phyloP scores from a whole-genome alignment of 805 yeast species.

The Metschnikowia arizonensis region DNA sequence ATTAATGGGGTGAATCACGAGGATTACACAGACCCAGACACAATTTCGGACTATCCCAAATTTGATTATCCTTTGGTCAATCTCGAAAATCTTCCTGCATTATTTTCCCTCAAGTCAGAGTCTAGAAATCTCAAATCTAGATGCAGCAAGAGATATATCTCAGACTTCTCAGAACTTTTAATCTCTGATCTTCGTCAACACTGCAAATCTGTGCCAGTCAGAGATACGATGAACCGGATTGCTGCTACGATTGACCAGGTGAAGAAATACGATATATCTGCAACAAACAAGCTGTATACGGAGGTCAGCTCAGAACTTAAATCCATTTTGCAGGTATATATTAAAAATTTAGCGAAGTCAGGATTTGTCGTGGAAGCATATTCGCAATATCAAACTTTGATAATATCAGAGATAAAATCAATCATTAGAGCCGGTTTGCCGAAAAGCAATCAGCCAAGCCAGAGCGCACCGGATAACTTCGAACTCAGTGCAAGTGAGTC shows the following conservation, averaged over 20 bases:
- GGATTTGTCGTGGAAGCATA: conserved; percentile 62
- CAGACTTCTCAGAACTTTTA: conserved; percentile 51
- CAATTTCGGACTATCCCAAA: conserved; percentile 18
- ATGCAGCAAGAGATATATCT: conserved; percentile 65
- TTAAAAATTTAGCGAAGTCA: conserved; percentile 57
- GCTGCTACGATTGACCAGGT: conserved; percentile 25
- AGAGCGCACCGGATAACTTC: neutral
- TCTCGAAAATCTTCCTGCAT: conserved; percentile 46
- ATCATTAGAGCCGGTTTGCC: conserved; percentile 48
- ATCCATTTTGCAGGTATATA: conserved; percentile 39
- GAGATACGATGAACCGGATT: conserved; percentile 51
- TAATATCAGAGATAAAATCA: conserved; percentile 66
- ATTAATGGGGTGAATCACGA: conserved; percentile 43
- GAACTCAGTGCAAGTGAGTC: conserved; percentile 1
- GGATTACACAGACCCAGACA: conserved; percentile 18
- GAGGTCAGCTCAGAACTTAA: conserved; percentile 40
- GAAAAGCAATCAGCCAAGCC: neutral
- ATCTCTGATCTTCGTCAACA: conserved; percentile 60
- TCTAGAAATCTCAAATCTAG: conserved; percentile 54
- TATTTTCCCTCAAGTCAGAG: conserved; percentile 47
- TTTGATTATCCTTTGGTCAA: conserved; percentile 35
- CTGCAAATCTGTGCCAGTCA: conserved; percentile 44
- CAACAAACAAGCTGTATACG: conserved; percentile 35
- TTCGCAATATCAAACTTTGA: conserved; percentile 58
- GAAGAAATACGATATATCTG: conserved; percentile 16